Evolutionary conservation across 371 early-diverging fungal genomes (phyloP).

Genomic region (Lichtheimia hyalospora): DNA sequence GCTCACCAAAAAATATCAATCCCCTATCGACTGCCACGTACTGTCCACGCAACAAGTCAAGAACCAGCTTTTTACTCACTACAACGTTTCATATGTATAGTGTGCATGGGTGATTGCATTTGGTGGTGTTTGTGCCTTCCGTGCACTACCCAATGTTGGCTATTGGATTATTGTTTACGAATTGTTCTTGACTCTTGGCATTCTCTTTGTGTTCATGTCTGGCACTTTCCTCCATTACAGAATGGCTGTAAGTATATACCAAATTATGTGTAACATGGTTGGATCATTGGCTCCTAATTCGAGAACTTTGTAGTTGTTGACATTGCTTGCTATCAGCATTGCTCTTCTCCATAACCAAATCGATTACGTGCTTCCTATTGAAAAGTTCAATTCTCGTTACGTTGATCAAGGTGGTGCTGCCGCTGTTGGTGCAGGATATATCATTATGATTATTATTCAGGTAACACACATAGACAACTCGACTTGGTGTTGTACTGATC

Average conservation of each 20-base stretch:
- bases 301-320: conserved; percentile 28
- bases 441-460: conserved; percentile 41
- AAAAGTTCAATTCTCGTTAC: background rate
- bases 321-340: conserved; percentile 43
- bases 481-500: background rate
- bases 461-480: conserved; percentile 7
- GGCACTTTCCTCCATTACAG: conserved; percentile 36
- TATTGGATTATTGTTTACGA: conserved; percentile 51
- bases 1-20: background rate
- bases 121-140: conserved; percentile 34
- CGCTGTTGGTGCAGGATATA: conserved; percentile 42
- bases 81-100: conserved; percentile 11
- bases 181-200: conserved; percentile 29
- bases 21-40: too few species aligned
- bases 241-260: conserved; percentile 28
- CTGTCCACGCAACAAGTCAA: background rate
- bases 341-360: conserved; percentile 29
- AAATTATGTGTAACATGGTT: conserved; percentile 14
- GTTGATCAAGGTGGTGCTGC: conserved; percentile 16
- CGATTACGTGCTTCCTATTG: conserved; percentile 20
- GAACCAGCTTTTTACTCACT: background rate
- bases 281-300: background rate
- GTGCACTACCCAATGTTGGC: conserved; percentile 20
- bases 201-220: conserved; percentile 18
- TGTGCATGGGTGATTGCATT: conserved; percentile 45